These are phyloP conservation scores for Amanita thiersii DNA, from an alignment of 768 basidiomycete species.

Conservation along the genomic window DNA sequence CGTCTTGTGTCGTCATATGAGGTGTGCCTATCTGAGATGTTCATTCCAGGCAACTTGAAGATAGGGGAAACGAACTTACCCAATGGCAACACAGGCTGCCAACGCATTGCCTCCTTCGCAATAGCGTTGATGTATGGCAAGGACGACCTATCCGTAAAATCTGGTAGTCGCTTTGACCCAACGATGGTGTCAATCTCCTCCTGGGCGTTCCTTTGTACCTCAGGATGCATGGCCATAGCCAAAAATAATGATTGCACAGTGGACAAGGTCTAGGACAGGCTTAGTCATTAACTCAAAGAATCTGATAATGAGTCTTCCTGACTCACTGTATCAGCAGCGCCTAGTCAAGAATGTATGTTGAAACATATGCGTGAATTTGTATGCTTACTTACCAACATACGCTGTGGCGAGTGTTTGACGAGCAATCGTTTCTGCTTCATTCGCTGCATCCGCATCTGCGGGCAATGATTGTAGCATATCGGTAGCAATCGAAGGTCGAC, in stretches of 20 bases:
- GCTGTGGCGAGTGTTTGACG: neutral
- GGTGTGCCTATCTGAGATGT: neutral
- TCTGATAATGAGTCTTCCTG: no score
- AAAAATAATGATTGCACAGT: conserved; percentile 2
- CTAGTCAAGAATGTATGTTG: no score
- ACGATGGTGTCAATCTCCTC: conserved; percentile 11
- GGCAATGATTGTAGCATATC: neutral
- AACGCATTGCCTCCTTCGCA: conserved; percentile 9
- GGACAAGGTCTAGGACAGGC: neutral
- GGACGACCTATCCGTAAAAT: conserved; percentile 1
- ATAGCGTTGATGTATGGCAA: conserved; percentile 11
- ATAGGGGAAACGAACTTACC: no score
- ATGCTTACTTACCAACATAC: conserved; percentile 5
- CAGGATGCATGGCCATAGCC: conserved; percentile 8
- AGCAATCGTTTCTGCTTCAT: conserved; percentile 1
- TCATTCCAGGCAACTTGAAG: neutral
- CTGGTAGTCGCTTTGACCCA: conserved; percentile 9
- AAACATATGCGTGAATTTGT: no score
- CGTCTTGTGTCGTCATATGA: neutral
- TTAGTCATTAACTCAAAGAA: conserved; percentile 3
- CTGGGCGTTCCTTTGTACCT: conserved; percentile 8
- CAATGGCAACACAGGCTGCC: conserved; percentile 4
- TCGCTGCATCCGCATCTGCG: neutral
- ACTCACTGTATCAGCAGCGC: no score
- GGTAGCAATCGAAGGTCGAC: conserved; percentile 1